A percentile compares a stretch with the other conserved stretches of the same genome.
Evolutionary conservation across 2,329 filamentous ascomycete genomes (phyloP).

Genomic region (Colletotrichum zoysiae): DNA sequence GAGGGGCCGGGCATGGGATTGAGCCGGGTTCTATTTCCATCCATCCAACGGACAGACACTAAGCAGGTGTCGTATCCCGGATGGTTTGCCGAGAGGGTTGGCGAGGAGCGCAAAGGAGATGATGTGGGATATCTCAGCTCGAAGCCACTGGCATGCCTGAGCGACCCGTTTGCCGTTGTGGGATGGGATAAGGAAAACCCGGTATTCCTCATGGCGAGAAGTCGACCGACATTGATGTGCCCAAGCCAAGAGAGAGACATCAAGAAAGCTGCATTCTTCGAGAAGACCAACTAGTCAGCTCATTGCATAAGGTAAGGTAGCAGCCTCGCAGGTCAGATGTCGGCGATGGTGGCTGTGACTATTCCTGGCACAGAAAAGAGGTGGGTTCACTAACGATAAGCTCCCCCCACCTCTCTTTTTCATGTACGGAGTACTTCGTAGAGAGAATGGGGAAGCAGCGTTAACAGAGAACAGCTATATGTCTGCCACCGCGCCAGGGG

Average conservation of each 20-base stretch:
- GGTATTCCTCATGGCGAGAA: background rate
- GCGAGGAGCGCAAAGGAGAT: constrained; percentile 19
- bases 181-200: background rate
- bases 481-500: too few species aligned
- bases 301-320: background rate
- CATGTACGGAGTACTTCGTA: too few species aligned
- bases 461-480: too few species aligned
- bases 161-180: background rate
- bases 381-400: too few species aligned
- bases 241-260: background rate
- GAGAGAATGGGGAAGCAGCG: too few species aligned
- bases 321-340: too few species aligned
- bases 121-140: constrained; percentile 18
- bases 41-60: background rate
- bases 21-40: constrained; percentile 10
- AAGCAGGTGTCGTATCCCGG: background rate
- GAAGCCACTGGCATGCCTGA: constrained; percentile 15
- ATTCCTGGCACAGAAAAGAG: too few species aligned
- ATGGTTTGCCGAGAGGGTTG: constrained; percentile 3
- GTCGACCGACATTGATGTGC: constrained; percentile 7
- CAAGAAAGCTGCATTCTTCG: constrained; percentile 3
- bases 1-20: background rate
- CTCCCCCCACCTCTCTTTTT: too few species aligned
- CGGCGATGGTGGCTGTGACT: too few species aligned
- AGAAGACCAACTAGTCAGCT: background rate